These are phyloP conservation scores for Entamoeba nuttalli DNA, from an alignment of 208 protist species.

Conservation along the genomic window DNA sequence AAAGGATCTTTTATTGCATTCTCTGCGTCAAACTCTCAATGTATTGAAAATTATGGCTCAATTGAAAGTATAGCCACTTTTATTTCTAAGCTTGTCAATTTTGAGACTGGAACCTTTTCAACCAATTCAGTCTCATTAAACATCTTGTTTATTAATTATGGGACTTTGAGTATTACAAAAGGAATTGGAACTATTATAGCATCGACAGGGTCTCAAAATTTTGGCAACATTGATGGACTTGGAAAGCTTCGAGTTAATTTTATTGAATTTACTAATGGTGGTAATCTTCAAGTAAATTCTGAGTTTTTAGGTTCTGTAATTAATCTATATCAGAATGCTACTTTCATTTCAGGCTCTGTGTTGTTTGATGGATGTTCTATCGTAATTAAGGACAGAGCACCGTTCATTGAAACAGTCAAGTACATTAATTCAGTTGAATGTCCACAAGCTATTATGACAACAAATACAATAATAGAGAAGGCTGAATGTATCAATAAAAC, in stretches of 20 bases:
- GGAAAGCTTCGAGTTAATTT: not conserved
- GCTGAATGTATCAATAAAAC: not conserved
- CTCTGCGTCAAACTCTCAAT: too few species aligned
- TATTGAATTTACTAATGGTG: not conserved
- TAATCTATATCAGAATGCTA: not conserved
- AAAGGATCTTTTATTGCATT: too few species aligned
- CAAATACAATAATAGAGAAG: not conserved
- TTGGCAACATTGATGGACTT: not conserved
- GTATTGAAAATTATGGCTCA: too few species aligned
- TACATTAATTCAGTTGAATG: not conserved
- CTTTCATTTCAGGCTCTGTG: not conserved
- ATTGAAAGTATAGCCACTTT: too few species aligned
- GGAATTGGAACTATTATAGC: not conserved
- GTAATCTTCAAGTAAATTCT: not conserved
- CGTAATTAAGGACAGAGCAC: not conserved
- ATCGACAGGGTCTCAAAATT: not conserved
- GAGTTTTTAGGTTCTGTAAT: not conserved
- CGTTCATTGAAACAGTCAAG: not conserved
- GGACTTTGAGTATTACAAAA: not conserved
- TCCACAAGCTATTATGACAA: not conserved
- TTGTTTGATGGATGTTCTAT: not conserved
- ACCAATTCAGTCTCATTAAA: too few species aligned
- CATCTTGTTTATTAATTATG: not conserved
- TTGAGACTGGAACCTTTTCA: too few species aligned
- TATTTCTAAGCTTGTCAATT: too few species aligned